These are phyloP conservation scores for Sporothrix pallida DNA, from an alignment of 2,329 filamentous ascomycete species.

Conservation along the genomic window DNA sequence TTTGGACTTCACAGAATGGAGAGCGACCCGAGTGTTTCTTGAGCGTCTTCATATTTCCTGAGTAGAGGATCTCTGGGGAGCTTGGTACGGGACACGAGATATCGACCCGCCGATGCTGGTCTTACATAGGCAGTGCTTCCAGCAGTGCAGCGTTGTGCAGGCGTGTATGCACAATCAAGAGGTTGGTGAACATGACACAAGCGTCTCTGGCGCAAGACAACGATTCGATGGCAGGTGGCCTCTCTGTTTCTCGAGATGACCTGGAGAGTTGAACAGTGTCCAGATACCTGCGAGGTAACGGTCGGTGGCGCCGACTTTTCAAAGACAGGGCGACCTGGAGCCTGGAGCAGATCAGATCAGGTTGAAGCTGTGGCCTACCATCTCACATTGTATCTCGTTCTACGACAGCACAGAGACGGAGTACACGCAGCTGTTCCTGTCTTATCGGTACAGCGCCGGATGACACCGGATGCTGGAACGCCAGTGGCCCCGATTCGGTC, in stretches of 20 bases:
- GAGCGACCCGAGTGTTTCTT: not conserved
- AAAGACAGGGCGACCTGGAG: not conserved
- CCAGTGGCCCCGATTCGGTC: not conserved
- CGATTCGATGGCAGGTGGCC: not conserved
- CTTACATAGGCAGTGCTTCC: not conserved
- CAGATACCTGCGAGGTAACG: not conserved
- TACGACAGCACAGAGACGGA: not conserved
- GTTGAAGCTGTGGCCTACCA: not conserved
- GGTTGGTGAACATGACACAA: not conserved
- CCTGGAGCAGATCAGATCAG: not conserved
- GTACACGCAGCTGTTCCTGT: not conserved
- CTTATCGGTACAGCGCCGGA: not conserved
- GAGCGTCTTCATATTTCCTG: no score
- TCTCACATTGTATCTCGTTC: not conserved
- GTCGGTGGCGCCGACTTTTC: constrained; percentile 15
- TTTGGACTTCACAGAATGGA: constrained; percentile 17
- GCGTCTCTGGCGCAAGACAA: not conserved
- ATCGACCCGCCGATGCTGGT: constrained; percentile 15
- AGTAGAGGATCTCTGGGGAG: no score
- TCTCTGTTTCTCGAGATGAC: not conserved
- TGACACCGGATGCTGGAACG: constrained; percentile 14
- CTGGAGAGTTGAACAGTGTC: not conserved
- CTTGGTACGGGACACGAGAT: not conserved
- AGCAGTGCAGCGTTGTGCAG: constrained; percentile 14
- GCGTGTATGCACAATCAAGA: not conserved